Percentiles rank a stretch among this genome's conserved stretches.
These are phyloP conservation scores for Russula sp. DNA, from an alignment of 768 basidiomycete genomes.

Conservation along the genomic window DNA sequence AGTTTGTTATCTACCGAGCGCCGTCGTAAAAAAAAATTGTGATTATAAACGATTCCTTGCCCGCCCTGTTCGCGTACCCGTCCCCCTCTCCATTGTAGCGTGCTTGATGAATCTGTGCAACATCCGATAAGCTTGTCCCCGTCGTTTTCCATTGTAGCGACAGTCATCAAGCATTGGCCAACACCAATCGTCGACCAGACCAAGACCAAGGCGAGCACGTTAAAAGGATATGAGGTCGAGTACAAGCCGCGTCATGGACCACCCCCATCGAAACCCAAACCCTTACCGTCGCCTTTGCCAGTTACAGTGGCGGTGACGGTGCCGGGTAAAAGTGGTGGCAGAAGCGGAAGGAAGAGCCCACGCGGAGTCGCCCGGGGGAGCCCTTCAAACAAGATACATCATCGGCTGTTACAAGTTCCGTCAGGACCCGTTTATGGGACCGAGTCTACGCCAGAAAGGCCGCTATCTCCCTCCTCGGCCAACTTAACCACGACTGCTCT, in stretches of 20 bases:
- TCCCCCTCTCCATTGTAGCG: not conserved
- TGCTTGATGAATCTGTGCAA: slow-evolving; percentile 5
- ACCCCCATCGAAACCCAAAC: slow-evolving; percentile 28
- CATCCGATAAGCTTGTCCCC: not conserved
- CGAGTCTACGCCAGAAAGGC: slow-evolving; percentile 45
- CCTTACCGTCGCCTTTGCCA: slow-evolving; percentile 32
- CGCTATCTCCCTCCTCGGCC: slow-evolving; percentile 40
- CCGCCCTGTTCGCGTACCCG: not conserved
- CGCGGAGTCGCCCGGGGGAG: slow-evolving; percentile 12
- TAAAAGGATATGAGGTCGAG: slow-evolving; percentile 34
- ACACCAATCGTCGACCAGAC: slow-evolving; percentile 44
- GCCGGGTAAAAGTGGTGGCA: not conserved
- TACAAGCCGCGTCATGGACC: slow-evolving; percentile 28
- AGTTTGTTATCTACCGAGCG: slow-evolving; percentile 20
- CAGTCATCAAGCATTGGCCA: slow-evolving; percentile 73
- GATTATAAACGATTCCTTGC: slow-evolving; percentile 10
- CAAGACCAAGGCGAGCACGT: slow-evolving; percentile 51
- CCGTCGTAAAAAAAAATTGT: not conserved
- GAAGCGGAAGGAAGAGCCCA: slow-evolving; percentile 14
- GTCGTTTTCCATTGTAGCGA: slow-evolving; percentile 22
- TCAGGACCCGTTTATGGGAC: slow-evolving; percentile 30
- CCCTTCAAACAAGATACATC: slow-evolving; percentile 8
- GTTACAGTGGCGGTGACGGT: slow-evolving; percentile 13
- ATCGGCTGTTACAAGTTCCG: slow-evolving; percentile 26
- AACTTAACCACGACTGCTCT: slow-evolving; percentile 44